Conservation (phyloP, 192 early-diverging fungal genomes). For the Haplosporangium gracile region DNA sequence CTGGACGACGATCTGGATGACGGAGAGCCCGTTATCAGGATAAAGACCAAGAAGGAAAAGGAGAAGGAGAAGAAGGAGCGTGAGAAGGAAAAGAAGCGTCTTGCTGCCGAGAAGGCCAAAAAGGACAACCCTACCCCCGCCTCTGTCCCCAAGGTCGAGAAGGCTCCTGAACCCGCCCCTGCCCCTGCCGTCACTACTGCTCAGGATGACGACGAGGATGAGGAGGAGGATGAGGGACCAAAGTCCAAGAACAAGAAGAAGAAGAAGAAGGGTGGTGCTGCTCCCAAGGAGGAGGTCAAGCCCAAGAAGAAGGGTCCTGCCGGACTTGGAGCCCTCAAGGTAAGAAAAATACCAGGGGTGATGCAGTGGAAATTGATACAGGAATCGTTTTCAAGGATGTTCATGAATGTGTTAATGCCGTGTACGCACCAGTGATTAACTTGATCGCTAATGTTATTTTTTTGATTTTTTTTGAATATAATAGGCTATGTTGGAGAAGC, state of each 20-base stretch:
- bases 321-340: conserved; percentile 65
- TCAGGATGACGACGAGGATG: conserved; percentile 57
- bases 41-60: conserved; percentile 92
- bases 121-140: conserved; percentile 44
- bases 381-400: not conserved
- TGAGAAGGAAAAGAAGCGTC: conserved; percentile 70
- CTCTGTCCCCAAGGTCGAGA: conserved; percentile 29
- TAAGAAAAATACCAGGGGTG: conserved; percentile 32
- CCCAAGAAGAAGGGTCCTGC: conserved; percentile 72
- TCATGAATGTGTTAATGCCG: not conserved
- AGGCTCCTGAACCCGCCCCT: conserved; percentile 56
- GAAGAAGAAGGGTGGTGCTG: conserved; percentile 62
- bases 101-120: conserved; percentile 64
- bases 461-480: not conserved
- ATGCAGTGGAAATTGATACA: not conserved
- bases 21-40: conserved; percentile 57
- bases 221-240: conserved; percentile 56
- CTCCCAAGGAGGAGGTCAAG: conserved; percentile 65
- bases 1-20: conserved; percentile 59
- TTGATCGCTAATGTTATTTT: conserved; percentile 1
- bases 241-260: conserved; percentile 71
- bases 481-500: conserved; percentile 79
- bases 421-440: not conserved
- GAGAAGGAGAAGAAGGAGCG: conserved; percentile 86
- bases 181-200: conserved; percentile 38